Conservation (phyloP, 1,284 basidiomycete species). For the Pyrrhoderma lamaoense region DNA sequence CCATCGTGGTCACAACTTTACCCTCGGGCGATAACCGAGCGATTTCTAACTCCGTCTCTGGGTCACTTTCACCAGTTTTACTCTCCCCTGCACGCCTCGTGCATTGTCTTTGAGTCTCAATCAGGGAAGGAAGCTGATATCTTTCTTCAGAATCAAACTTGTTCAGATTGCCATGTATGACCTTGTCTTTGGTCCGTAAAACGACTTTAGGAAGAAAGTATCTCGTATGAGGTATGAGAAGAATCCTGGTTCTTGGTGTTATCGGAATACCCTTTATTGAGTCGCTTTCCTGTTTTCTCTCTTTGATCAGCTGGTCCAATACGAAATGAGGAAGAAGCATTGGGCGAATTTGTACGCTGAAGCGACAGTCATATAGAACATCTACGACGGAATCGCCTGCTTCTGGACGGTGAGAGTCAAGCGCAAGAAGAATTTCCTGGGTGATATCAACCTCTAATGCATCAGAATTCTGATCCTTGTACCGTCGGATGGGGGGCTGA, state of each 20-base stretch:
- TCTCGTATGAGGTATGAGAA: conserved; percentile 12
- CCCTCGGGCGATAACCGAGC: conserved; percentile 13
- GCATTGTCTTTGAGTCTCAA: background rate
- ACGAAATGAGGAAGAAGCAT: background rate
- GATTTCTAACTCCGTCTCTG: conserved; percentile 8
- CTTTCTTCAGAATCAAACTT: too few relatives aligned
- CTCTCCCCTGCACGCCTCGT: conserved; percentile 1
- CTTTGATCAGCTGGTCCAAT: too few relatives aligned
- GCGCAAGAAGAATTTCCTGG: background rate
- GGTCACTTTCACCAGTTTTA: background rate
- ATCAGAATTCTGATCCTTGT: background rate
- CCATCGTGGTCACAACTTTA: conserved; percentile 4
- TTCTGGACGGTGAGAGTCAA: background rate
- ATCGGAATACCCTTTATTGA: background rate
- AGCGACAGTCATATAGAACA: conserved; percentile 22
- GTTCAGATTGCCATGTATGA: too few relatives aligned
- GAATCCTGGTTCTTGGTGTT: conserved; percentile 3
- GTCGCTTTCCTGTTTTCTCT: too few relatives aligned
- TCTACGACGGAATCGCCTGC: conserved; percentile 2
- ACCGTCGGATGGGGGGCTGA: conserved; percentile 18
- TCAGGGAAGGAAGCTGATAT: background rate
- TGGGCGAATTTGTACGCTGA: conserved; percentile 17
- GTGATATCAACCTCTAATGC: conserved; percentile 18
- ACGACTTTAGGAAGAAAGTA: conserved; percentile 15
- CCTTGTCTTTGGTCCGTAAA: conserved; percentile 6